A percentile compares a stretch with the other conserved stretches of the same genome.
These are phyloP conservation scores for Stylonectria norvegica DNA, from an alignment of 2,329 filamentous ascomycete species.

Conservation along the genomic window DNA sequence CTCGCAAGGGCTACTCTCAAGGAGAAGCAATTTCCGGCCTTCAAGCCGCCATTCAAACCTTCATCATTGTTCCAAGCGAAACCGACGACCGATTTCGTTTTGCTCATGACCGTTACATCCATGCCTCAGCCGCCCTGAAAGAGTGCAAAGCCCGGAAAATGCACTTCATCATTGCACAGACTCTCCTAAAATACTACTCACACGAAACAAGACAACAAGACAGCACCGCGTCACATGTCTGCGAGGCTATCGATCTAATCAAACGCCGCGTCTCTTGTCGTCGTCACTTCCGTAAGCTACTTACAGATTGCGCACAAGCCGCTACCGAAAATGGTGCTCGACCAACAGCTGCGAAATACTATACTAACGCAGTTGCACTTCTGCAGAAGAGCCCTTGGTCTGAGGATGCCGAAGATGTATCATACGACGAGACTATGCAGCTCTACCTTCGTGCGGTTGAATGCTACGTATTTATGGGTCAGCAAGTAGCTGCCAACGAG, in stretches of 20 bases:
- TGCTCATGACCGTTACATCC: constrained; percentile 81
- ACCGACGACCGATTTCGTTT: constrained; percentile 86
- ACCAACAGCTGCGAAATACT: constrained; percentile 79
- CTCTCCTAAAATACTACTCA: constrained; percentile 68
- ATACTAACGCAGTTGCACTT: constrained; percentile 70
- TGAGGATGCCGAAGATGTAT: constrained; percentile 65
- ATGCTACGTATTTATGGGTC: constrained; percentile 75
- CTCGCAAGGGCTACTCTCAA: constrained; percentile 50
- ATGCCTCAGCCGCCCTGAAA: constrained; percentile 66
- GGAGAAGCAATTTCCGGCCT: constrained; percentile 71
- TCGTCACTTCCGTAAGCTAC: constrained; percentile 66
- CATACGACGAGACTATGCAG: constrained; percentile 81
- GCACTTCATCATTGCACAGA: constrained; percentile 86
- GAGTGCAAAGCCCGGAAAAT: constrained; percentile 72
- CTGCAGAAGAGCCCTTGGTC: constrained; percentile 78
- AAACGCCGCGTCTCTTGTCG: constrained; percentile 59
- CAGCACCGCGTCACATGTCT: constrained; percentile 76
- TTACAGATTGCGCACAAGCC: constrained; percentile 74
- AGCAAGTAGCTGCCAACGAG: constrained; percentile 63
- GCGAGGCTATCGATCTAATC: constrained; percentile 72
- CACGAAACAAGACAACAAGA: constrained; percentile 63
- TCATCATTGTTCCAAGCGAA: constrained; percentile 76
- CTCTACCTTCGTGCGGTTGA: constrained; percentile 78
- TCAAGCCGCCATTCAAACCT: constrained; percentile 76
- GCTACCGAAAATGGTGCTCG: constrained; percentile 80